Conservation (phyloP, 805 yeast genomes). For the Candida golubevii region DNA sequence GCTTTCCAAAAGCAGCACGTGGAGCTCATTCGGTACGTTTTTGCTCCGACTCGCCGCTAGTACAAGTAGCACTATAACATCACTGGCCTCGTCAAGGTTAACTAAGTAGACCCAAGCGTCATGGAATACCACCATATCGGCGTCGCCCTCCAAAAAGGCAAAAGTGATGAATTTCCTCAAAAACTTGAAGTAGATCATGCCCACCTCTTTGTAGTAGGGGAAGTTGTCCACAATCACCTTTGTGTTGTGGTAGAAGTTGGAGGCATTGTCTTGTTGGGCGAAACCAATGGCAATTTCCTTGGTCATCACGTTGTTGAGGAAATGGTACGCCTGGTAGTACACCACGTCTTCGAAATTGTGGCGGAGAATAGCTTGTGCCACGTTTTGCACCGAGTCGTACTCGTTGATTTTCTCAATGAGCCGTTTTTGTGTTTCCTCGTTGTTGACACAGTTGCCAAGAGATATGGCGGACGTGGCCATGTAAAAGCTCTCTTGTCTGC, state of each 20-base stretch:
- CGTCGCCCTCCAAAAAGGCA: conserved; percentile 10
- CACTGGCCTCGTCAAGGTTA: conserved; percentile 16
- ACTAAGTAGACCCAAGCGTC: conserved; percentile 13
- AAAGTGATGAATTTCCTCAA: conserved; percentile 22
- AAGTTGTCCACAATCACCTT: conserved; percentile 32
- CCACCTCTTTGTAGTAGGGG: conserved; percentile 32
- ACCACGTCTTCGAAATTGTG: conserved; percentile 28
- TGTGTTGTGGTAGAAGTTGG: conserved; percentile 17
- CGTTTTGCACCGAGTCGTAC: conserved; percentile 6
- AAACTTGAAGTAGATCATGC: conserved; percentile 24
- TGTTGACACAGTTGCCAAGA: conserved; percentile 33
- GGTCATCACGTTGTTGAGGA: conserved; percentile 28
- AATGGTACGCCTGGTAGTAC: conserved; percentile 35
- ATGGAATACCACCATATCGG: conserved; percentile 3
- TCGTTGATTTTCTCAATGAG: conserved; percentile 9
- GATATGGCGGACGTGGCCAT: conserved; percentile 19
- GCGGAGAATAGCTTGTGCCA: conserved; percentile 20
- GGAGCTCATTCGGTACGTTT: not conserved
- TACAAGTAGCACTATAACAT: conserved; percentile 21
- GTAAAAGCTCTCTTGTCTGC: not conserved
- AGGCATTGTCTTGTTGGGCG: conserved; percentile 15
- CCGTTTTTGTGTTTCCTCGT: conserved; percentile 14
- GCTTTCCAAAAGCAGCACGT: conserved; percentile 2
- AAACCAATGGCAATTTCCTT: conserved; percentile 10
- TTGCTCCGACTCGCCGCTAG: conserved; percentile 14